Evolutionary conservation across 2,329 filamentous ascomycete species (phyloP).

Genomic region (Myotisia sp.): DNA sequence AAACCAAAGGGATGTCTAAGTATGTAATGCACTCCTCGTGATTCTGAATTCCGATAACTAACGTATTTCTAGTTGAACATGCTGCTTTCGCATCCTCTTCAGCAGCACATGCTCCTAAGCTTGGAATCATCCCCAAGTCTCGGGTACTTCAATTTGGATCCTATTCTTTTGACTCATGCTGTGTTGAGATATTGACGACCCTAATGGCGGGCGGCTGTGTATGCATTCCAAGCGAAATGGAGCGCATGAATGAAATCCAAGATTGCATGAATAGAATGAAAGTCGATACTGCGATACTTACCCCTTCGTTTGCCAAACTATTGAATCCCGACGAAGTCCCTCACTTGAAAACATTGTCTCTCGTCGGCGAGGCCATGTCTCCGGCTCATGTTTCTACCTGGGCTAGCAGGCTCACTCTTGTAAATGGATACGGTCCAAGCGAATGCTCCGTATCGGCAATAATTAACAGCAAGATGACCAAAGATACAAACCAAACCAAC

Average conservation of each 20-base stretch:
- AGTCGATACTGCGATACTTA: constrained; percentile 41
- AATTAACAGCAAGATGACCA: constrained; percentile 17
- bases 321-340: constrained; percentile 26
- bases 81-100: constrained; percentile 41
- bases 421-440: constrained; percentile 29
- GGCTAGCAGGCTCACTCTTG: constrained; percentile 22
- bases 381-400: constrained; percentile 20
- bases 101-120: constrained; percentile 35
- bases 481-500: constrained; percentile 19
- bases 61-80: constrained; percentile 32
- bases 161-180: constrained; percentile 36
- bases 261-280: constrained; percentile 34
- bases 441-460: constrained; percentile 24
- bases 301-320: constrained; percentile 38
- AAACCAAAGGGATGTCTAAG: constrained; percentile 45
- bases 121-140: constrained; percentile 32
- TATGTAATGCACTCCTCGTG: constrained; percentile 23
- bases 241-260: constrained; percentile 37
- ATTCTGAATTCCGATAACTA: background rate
- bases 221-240: constrained; percentile 40
- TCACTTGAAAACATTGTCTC: constrained; percentile 21
- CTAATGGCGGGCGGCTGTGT: constrained; percentile 42
- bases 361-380: constrained; percentile 15
- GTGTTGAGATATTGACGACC: constrained; percentile 38
- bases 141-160: constrained; percentile 42